These are phyloP conservation scores for Fusarium stilboides DNA, from an alignment of 2,329 filamentous ascomycete genomes.

Conservation along the genomic window DNA sequence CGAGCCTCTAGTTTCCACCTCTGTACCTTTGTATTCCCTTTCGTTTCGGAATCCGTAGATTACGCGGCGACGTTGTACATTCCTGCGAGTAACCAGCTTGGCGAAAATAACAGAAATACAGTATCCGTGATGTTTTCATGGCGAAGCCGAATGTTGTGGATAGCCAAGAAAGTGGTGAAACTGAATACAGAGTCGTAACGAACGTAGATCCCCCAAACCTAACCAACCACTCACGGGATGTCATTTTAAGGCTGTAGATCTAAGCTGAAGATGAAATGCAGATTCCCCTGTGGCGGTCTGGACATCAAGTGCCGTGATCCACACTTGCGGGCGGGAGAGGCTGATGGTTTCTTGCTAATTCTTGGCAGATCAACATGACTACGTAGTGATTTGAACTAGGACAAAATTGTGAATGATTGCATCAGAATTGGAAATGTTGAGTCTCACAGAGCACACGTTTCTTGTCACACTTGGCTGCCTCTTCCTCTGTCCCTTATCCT, in stretches of 20 bases:
- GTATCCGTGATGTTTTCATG: not conserved
- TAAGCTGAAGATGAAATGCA: conserved; percentile 25
- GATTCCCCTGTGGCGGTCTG: conserved; percentile 27
- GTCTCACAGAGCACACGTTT: conserved; percentile 11
- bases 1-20: conserved; percentile 31
- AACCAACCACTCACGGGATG: conserved; percentile 23
- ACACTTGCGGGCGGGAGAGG: conserved; percentile 39
- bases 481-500: conserved; percentile 19
- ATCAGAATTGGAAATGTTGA: conserved; percentile 4
- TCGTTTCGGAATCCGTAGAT: conserved; percentile 29
- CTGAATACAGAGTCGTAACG: conserved; percentile 8
- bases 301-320: conserved; percentile 39
- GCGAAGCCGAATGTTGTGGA: not conserved
- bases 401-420: not conserved
- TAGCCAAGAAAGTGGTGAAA: conserved; percentile 5
- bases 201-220: conserved; percentile 19
- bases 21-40: conserved; percentile 8
- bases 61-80: conserved; percentile 45
- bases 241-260: conserved; percentile 45
- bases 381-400: not conserved
- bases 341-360: conserved; percentile 35
- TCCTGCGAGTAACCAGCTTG: conserved; percentile 18
- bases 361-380: conserved; percentile 24
- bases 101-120: conserved; percentile 17
- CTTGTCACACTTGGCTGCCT: conserved; percentile 14